Evolutionary conservation across 1,284 basidiomycete species (phyloP), one percentile per base, ranked within the genome.

Genomic region (Ustilago shanxiensis): DNA sequence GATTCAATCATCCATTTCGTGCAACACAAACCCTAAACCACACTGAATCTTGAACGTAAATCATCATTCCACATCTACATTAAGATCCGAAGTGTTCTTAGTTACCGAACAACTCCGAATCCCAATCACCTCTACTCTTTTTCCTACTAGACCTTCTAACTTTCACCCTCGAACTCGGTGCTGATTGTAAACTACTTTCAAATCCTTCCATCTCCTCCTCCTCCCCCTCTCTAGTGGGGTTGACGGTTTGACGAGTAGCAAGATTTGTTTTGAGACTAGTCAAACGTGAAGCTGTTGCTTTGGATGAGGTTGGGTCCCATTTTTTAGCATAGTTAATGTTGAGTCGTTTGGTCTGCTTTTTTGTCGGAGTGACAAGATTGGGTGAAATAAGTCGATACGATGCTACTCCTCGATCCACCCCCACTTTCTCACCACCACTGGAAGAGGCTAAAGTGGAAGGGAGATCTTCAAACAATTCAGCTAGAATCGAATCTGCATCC

Each of bases 361-460:
- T 56, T 9, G 73, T 76, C 1, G 73, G 73, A 0, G 73, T 76
- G 29, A 76, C 35, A 10, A 76, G 57, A 60, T 76, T 76, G 22
- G 73, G 73, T 18, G 68, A 71, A 49, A 76, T 76, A 26, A 76
- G 58, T 0, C 26, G 37, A 41, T 67, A 74, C 3, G 69, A 62
- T 41, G 69, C 62, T 16, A 20, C 2, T 1, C 56, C 58, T 1
- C 16, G n/a, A 10, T 71, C 54, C 20, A 72, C 6, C 4, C 5
- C 6, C 5, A 24, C 5, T 29, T 22, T 45, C n/a, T n/a, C n/a
- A n/a, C n/a, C n/a, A n/a, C n/a, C n/a, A n/a, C n/a, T n/a, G 24
- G 41, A 29, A 41, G 26, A 24, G 28, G 33, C 35, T 2, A 16
- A 9, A 16, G 11, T 10, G 4, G 39, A 26, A 35, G 45, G 28